These are phyloP conservation scores for Cyberlindnera subsufficiens DNA, from an alignment of 805 yeast genomes.

Conservation along the genomic window DNA sequence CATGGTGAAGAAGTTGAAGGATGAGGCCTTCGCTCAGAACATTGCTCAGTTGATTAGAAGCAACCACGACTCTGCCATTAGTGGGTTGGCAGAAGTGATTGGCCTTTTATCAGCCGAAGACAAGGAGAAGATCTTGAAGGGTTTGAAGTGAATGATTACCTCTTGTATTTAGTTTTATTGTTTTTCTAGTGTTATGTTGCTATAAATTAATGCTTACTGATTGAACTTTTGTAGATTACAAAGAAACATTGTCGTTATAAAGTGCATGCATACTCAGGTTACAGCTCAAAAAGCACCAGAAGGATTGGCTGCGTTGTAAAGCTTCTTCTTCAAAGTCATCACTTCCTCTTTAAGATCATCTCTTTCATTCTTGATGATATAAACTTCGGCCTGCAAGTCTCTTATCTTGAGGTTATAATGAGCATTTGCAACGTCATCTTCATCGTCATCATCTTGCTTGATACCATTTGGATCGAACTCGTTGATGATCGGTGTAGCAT, in stretches of 20 bases:
- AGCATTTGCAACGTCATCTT: conserved; percentile 34
- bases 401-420: conserved; percentile 72
- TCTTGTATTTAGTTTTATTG: conserved; percentile 6
- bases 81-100: conserved; percentile 50
- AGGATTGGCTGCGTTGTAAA: conserved; percentile 25
- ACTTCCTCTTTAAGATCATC: conserved; percentile 68
- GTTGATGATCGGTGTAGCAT: conserved; percentile 19
- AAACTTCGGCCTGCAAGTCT: conserved; percentile 80
- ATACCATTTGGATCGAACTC: conserved; percentile 17
- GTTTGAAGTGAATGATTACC: conserved; percentile 21
- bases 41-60: conserved; percentile 54
- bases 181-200: conserved; percentile 1
- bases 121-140: conserved; percentile 36
- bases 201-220: conserved; percentile 3
- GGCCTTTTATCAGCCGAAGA: conserved; percentile 49
- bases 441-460: conserved; percentile 25
- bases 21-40: conserved; percentile 60
- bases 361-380: conserved; percentile 75
- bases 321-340: conserved; percentile 51
- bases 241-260: not conserved
- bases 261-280: not conserved
- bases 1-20: conserved; percentile 55
- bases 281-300: not conserved
- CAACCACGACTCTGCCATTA: conserved; percentile 47
- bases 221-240: not conserved